Conservation (phyloP, 495 filamentous ascomycete species). For the Penicillium cosmopolitanum region DNA sequence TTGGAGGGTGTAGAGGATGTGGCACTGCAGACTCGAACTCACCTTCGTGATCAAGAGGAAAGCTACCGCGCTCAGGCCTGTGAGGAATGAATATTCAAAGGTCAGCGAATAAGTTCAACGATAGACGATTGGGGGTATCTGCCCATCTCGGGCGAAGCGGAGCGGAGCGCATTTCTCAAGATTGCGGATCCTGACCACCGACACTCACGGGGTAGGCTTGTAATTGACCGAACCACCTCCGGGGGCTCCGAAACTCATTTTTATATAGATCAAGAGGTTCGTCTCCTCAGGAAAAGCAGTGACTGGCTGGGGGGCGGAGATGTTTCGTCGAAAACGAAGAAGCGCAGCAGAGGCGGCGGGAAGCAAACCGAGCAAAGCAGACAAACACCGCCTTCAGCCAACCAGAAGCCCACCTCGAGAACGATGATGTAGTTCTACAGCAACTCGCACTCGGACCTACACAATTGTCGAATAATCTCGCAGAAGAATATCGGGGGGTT, state of each 20-base stretch:
- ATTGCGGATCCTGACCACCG: neutral
- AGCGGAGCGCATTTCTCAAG: neutral
- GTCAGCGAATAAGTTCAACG: constrained; percentile 3
- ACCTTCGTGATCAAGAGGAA: constrained; percentile 96
- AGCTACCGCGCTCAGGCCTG: constrained; percentile 93
- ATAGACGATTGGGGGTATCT: neutral
- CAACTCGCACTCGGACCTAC: constrained; percentile 7
- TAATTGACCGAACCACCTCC: constrained; percentile 67
- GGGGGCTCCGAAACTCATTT: constrained; percentile 74
- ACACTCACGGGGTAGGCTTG: constrained; percentile 78
- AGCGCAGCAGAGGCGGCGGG: neutral
- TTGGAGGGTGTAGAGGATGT: neutral
- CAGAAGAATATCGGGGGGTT: too few species aligned
- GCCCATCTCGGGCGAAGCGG: neutral
- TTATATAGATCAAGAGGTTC: neutral
- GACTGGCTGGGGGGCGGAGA: neutral
- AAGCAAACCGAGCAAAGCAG: constrained; percentile 45
- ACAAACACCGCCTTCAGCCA: constrained; percentile 34
- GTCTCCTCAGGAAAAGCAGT: neutral
- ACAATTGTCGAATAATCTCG: constrained; percentile 2
- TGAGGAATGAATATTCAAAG: neutral
- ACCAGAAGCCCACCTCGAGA: constrained; percentile 16
- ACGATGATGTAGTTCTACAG: constrained; percentile 28
- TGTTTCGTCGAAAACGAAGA: neutral
- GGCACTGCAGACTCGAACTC: constrained; percentile 10